Base-by-base conservation (phyloP, 1,284 basidiomycete species). In the Waitea zeae region DNA sequence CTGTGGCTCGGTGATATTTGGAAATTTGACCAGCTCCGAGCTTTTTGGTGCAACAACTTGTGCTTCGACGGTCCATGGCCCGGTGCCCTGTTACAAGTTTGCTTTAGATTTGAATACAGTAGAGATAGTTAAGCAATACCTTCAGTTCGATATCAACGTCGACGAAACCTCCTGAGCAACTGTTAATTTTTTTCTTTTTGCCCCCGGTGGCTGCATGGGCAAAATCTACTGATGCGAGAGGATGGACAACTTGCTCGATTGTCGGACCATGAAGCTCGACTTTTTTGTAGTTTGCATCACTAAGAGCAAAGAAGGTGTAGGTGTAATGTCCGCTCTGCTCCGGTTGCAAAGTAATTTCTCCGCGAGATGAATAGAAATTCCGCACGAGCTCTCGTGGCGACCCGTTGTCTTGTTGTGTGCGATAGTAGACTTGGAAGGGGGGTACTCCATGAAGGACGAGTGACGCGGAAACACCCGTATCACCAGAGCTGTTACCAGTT, bases 271-370 rank as follows among this genome's bases (percentile, higher is more conserved):
- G 60, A 12, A 88, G 56, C 17, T 70, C 64, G 12, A 88, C 62
- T 42, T 72, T 72, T 43, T 69, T 64, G 56, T 98, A 97, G 51
- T 89, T 77, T 14, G 69, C 64, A 52, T 98, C 93, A 48, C 79
- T 81, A 34, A 98, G 57, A 30, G 73, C 62, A 7, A 68, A 56
- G 56, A 96, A 92, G 1, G 67, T 70, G 59, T 95, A 96, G 12
- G 73, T 73, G 52, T 95, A 96, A 43, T 82, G 77, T 6, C 93
- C 93, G 42, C 88, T 84, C 31, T 70, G 70, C 30, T 89, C 80
- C 1, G 92, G 92, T 47, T 89, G 80, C 31, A 96, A 61, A 5
- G 76, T 79, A 41, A 97, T 60, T 50, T 93, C 83, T 33, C 82
- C 87, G 15, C 86, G 70, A 13, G 83, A 80, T 18, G 62, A 64